Evolutionary conservation across 1,139 yeast genomes (phyloP).

Genomic region (Sugiyamaella paludigena): DNA sequence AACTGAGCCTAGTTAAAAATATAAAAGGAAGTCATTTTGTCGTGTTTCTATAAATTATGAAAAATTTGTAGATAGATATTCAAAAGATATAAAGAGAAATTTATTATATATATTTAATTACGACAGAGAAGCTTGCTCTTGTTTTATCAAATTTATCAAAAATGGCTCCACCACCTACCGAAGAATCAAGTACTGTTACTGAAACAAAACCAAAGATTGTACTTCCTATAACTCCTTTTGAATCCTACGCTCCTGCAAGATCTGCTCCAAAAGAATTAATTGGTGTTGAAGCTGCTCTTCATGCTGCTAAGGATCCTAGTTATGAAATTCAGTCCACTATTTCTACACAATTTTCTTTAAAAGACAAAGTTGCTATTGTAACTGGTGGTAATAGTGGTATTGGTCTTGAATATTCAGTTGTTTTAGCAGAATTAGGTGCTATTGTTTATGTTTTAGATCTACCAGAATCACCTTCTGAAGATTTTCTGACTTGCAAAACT

Average conservation of each 20-base stretch:
- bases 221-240: slow-evolving; percentile 27
- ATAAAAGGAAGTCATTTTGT: too few relatives aligned
- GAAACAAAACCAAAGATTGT: slow-evolving; percentile 8
- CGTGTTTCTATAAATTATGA: too few relatives aligned
- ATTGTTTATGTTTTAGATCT: slow-evolving; percentile 38
- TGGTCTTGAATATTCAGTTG: slow-evolving; percentile 39
- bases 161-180: slow-evolving; percentile 2
- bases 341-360: slow-evolving; percentile 38
- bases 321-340: slow-evolving; percentile 28
- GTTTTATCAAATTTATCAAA: too few relatives aligned
- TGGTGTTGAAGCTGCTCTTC: slow-evolving; percentile 34
- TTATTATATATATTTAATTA: too few relatives aligned
- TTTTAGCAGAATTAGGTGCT: slow-evolving; percentile 44
- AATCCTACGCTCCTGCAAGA: slow-evolving; percentile 23
- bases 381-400: slow-evolving; percentile 45
- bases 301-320: slow-evolving; percentile 29
- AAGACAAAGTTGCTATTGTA: slow-evolving; percentile 40
- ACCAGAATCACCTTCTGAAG: slow-evolving; percentile 31
- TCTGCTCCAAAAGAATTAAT: slow-evolving; percentile 30
- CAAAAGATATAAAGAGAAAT: too few relatives aligned
- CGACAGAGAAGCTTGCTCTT: too few relatives aligned
- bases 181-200: slow-evolving; percentile 8
- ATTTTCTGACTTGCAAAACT: slow-evolving; percentile 34
- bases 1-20: too few relatives aligned
- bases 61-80: too few relatives aligned